phyloP scores from a whole-genome alignment of 139 green algal genomes.

The Marvania coccoides region DNA sequence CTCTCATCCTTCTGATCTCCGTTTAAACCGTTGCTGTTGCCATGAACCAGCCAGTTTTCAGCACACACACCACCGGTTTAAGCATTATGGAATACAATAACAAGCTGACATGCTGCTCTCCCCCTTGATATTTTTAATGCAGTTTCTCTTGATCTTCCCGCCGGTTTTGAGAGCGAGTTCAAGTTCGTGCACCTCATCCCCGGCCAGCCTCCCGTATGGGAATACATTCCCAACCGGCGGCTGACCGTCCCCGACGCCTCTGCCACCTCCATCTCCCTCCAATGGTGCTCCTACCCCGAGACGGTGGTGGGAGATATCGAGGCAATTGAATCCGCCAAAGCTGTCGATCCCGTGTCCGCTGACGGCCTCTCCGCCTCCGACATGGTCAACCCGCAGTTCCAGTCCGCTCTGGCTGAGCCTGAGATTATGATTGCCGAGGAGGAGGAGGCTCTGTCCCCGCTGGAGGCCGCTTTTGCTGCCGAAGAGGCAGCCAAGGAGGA shows the following conservation, averaged over 20 bases:
- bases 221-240: not conserved
- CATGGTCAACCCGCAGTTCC: not conserved
- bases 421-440: not conserved
- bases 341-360: not conserved
- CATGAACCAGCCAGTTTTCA: too few relatives aligned
- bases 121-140: not conserved
- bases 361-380: not conserved
- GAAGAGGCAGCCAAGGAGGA: not conserved
- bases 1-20: not conserved
- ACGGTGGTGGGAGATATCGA: not conserved
- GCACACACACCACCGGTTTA: too few relatives aligned
- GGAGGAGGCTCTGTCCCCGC: not conserved
- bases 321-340: not conserved
- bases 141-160: not conserved
- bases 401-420: not conserved
- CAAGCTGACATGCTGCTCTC: too few relatives aligned
- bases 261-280: too few relatives aligned
- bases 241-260: not conserved
- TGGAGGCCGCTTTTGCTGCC: not conserved
- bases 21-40: not conserved
- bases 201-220: not conserved
- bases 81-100: too few relatives aligned
- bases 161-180: not conserved
- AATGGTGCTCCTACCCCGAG: not conserved
- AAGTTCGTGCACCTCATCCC: constrained; percentile 12